Evolutionary conservation across 192 early-diverging fungal genomes (phyloP).

Genomic region (Cetraspora pellucida): DNA sequence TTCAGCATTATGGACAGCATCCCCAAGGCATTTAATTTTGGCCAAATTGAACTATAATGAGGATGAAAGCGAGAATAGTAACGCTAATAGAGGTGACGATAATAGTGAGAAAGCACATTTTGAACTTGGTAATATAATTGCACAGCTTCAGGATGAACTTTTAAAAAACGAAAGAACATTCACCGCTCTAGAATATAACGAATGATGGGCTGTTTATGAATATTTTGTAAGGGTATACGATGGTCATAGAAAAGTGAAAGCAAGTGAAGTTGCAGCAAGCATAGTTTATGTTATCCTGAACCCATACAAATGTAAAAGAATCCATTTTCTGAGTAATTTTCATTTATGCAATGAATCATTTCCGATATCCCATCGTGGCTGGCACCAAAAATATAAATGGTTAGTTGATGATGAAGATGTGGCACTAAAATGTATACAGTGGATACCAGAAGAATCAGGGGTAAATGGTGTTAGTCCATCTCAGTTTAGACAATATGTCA

Average conservation of each 20-base stretch:
- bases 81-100: too few species aligned
- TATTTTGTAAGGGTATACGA: not conserved
- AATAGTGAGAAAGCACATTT: too few species aligned
- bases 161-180: too few species aligned
- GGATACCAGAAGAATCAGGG: not conserved
- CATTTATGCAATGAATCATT: not conserved
- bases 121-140: too few species aligned
- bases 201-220: too few species aligned
- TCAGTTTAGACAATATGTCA: not conserved
- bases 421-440: not conserved
- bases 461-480: not conserved
- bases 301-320: not conserved
- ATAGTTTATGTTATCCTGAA: not conserved
- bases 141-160: too few species aligned
- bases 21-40: too few species aligned
- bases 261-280: not conserved
- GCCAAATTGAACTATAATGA: too few species aligned
- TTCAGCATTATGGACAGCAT: too few species aligned
- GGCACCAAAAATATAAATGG: not conserved
- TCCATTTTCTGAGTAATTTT: not conserved
- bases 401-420: constrained; percentile 6
- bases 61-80: too few species aligned
- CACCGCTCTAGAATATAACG: too few species aligned
- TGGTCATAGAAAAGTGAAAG: not conserved
- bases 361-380: not conserved